Conservation (phyloP, 2,329 filamentous ascomycete genomes). For the Hymenoscyphus linearis region DNA sequence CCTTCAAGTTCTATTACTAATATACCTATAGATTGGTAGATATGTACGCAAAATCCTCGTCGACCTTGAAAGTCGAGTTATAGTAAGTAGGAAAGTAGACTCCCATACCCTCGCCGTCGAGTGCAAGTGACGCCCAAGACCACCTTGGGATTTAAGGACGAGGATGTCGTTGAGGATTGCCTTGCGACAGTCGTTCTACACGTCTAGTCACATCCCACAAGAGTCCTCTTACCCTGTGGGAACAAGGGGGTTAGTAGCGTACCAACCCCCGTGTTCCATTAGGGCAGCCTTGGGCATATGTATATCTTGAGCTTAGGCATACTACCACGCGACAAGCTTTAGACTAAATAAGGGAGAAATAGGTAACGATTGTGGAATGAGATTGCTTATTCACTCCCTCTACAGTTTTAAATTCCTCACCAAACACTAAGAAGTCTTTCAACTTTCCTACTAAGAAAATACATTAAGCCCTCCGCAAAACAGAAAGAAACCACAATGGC, state of each 20-base stretch:
- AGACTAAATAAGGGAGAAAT: background rate
- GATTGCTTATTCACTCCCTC: background rate
- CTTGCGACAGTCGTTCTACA: background rate
- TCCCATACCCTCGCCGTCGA: background rate
- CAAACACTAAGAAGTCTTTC: background rate
- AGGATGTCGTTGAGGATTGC: background rate
- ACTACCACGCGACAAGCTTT: background rate
- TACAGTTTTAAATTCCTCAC: background rate
- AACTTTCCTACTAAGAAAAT: background rate
- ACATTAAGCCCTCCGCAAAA: background rate
- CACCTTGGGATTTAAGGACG: background rate
- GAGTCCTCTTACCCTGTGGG: too few species aligned
- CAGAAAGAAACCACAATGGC: too few species aligned
- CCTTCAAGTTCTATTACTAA: too few species aligned
- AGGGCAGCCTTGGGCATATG: background rate
- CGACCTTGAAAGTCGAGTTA: background rate
- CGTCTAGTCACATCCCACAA: conserved; percentile 2
- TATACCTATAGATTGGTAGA: background rate
- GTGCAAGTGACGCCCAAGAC: conserved; percentile 3
- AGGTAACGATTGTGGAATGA: background rate
- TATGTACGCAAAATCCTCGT: background rate
- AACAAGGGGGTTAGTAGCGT: too few species aligned
- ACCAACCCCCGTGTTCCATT: too few species aligned
- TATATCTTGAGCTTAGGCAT: background rate
- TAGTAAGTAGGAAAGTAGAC: background rate